These are phyloP conservation scores for Kwoniella sp. DNA, from an alignment of 768 basidiomycete species.

Conservation along the genomic window DNA sequence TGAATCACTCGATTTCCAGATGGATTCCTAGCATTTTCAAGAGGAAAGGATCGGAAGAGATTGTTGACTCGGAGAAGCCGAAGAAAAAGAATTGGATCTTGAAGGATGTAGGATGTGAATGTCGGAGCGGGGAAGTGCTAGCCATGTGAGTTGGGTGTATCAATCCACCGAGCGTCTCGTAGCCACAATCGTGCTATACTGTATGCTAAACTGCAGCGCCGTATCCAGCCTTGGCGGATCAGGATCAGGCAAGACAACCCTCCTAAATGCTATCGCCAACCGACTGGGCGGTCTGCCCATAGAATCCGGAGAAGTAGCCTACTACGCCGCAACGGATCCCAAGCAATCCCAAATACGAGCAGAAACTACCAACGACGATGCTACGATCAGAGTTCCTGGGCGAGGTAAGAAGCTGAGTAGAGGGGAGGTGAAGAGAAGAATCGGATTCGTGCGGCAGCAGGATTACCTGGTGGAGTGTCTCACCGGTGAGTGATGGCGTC, in stretches of 20 bases:
- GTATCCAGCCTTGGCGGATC: slow-evolving; percentile 47
- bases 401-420: slow-evolving; percentile 28
- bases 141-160: slow-evolving; percentile 52
- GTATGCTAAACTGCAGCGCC: too few species aligned
- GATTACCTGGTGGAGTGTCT: slow-evolving; percentile 59
- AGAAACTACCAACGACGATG: not conserved
- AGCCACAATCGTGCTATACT: too few species aligned
- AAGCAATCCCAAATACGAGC: not conserved
- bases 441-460: slow-evolving; percentile 59
- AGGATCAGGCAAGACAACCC: slow-evolving; percentile 57
- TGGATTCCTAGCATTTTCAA: slow-evolving; percentile 29
- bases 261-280: slow-evolving; percentile 56
- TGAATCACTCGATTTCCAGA: too few species aligned
- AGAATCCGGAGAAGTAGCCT: slow-evolving; percentile 43
- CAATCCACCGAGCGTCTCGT: not conserved
- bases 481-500: slow-evolving; percentile 46
- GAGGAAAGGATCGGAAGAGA: slow-evolving; percentile 6
- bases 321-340: slow-evolving; percentile 38
- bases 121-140: slow-evolving; percentile 57
- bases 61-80: slow-evolving; percentile 14
- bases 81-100: slow-evolving; percentile 51
- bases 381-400: slow-evolving; percentile 53
- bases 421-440: slow-evolving; percentile 46
- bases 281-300: slow-evolving; percentile 52
- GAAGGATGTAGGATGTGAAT: slow-evolving; percentile 48